Evolutionary conservation across 2,329 filamentous ascomycete species (phyloP), one percentile per base, ranked within the genome.

Genomic region (Tolypocladium ophioglossoides): DNA sequence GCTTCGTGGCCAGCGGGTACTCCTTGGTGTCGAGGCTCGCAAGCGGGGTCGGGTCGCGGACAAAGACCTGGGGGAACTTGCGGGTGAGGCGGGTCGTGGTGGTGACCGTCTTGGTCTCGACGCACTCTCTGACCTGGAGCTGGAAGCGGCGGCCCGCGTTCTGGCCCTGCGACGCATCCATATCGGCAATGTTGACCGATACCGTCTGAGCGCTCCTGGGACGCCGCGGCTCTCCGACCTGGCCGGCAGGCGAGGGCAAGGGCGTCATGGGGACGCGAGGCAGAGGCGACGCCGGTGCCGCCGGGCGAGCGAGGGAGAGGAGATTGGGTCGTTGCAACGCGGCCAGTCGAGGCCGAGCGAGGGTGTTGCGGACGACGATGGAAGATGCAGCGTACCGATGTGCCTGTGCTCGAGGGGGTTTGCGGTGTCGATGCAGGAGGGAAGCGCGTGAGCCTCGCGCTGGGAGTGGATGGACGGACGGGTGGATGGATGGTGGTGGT

Each of bases 61-160:
- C 83, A 54, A 89, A 77, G 55, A 96, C 76, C n/a, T 90, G 90
- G 49, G 92, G 91, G 61, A 94, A 95, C 70, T 71, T 89, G 78
- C 69, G 85, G 59, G 90, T 89, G 1, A 91, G 95, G 0, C 90
- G 95, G 0, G 91, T 96, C 0, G 91, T 96, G 0, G 92, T 96
- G 1, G 91, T 96, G 58, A 96, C 83, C 12, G 81, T 85, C 68
- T 82, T 85, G 18, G 82, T 85, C 70, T 85, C 83, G 64, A 85
- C 79, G 60, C 81, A 85, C 63, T 85, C 82, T 56, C 79, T 79
- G 49, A 85, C 73, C 58, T 82, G 78, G 60, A 85, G 78, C 62
- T 81, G 78, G 61, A 71, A 75, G 60, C 62, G 73, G 56, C 64
- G 69, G 59, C 61, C 64, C 7, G 37, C 11, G 16, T 10, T 27